phyloP scores from a whole-genome alignment of 1,284 basidiomycete species.

The Xanthoconium separans region DNA sequence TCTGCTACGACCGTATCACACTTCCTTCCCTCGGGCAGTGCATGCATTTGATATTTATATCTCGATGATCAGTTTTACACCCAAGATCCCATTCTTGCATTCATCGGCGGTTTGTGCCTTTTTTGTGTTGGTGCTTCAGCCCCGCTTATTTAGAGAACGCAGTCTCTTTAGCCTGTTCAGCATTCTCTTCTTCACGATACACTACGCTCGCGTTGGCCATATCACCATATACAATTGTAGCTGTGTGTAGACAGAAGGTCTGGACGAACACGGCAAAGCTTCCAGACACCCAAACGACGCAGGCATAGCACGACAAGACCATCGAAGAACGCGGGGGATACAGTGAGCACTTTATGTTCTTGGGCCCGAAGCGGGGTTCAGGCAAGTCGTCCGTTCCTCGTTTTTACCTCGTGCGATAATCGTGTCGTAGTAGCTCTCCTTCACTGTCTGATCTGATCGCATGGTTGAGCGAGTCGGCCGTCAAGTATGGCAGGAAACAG shows the following conservation, averaged over 20 bases:
- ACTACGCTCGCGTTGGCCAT: conserved; percentile 10
- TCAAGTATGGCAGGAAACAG: conserved; percentile 17
- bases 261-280: conserved; percentile 19
- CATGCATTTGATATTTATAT: no score
- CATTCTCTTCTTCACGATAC: neutral
- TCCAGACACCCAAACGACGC: conserved; percentile 6
- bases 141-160: no score
- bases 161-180: no score
- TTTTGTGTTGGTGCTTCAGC: neutral
- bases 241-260: conserved; percentile 5
- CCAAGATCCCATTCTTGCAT: conserved; percentile 17
- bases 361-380: neutral
- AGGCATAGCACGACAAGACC: neutral
- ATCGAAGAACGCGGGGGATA: conserved; percentile 14
- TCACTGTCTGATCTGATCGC: neutral
- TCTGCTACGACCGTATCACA: no score
- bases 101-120: conserved; percentile 7
- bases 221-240: no score
- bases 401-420: no score
- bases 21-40: no score
- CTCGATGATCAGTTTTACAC: no score
- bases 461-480: conserved; percentile 12
- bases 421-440: neutral
- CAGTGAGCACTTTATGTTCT: conserved; percentile 3
- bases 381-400: conserved; percentile 1